Percentiles rank a stretch among this genome's conserved stretches.
phyloP scores from a whole-genome alignment of 306 rosid species.

The Pyrus communis region DNA sequence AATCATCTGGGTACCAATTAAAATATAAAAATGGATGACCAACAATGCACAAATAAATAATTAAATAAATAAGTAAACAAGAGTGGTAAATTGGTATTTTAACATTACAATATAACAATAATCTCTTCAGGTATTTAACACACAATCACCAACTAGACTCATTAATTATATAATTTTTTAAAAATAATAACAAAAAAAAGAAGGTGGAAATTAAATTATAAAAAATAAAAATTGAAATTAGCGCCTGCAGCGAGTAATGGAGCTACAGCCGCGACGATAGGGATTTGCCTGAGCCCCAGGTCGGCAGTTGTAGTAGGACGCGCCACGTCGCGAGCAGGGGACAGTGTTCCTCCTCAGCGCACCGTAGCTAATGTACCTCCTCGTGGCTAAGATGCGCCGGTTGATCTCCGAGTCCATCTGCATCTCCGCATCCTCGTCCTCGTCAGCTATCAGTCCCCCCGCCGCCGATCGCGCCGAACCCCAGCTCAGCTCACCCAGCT shows the following conservation, averaged over 20 bases:
- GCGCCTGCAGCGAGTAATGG: constrained; percentile 80
- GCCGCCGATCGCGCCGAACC: constrained; percentile 25
- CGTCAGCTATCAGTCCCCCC: constrained; percentile 58
- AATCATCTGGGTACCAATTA: not conserved
- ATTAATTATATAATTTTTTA: not conserved
- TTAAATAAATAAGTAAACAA: not conserved
- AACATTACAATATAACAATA: not conserved
- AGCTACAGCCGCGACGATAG: constrained; percentile 74
- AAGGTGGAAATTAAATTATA: not conserved
- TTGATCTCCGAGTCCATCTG: constrained; percentile 75
- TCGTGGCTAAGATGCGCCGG: constrained; percentile 73
- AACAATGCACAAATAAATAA: not conserved
- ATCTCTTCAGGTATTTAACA: constrained; percentile 4
- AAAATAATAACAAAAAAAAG: not conserved
- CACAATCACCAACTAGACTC: not conserved
- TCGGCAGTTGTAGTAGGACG: constrained; percentile 91
- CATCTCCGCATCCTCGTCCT: constrained; percentile 50
- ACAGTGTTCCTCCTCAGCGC: constrained; percentile 88
- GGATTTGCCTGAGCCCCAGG: constrained; percentile 93
- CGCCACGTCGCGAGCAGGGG: constrained; percentile 90
- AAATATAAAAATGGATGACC: not conserved
- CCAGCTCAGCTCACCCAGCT: constrained; percentile 33
- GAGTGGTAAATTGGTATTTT: not conserved
- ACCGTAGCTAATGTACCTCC: constrained; percentile 79
- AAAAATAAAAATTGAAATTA: constrained; percentile 8